Evolutionary conservation across 73 alveolate species (phyloP), one percentile per base, ranked within the genome.

Genomic region (Paramecium bursaria): DNA sequence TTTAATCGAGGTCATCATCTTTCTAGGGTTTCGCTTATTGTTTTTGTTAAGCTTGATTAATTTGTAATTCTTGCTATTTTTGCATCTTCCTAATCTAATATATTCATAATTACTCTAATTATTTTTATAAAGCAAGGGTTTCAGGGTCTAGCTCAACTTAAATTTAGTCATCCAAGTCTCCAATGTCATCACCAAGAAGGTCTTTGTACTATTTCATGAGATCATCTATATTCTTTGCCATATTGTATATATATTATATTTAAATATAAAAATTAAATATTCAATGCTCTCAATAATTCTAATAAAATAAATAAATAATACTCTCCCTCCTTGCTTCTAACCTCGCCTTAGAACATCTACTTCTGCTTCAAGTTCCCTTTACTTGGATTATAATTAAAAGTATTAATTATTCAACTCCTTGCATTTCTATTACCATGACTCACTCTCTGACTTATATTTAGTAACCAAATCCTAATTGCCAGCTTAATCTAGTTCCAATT

Each of bases 61-160:
- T n/a, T n/a, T n/a, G n/a, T n/a, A n/a, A n/a, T n/a, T n/a, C n/a
- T n/a, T n/a, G n/a, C n/a, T 14, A 6, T 15, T 17, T 67, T 57
- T 30, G 15, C 30, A 3, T 11, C 0, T 30, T 9, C 76, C 44
- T 30, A 30, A 57, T 57, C 33, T 57, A 48, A 27, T 23, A 23
- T 19, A 57, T 57, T 23, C 30, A 26, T 23, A 23, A 30, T 30
- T 0, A 57, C 11, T 57, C 15, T 57, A 67, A 67, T 35, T 67
- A 19, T 42, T 67, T 13, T 42, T 67, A 19, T 39, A 67, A 33
- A 39, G 27, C 44, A 21, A 14, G 33, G 60, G 44, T 14, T 39
- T 67, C 82, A n/a, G 82, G 82, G 50, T 67, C 82, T 25, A 25
- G 42, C 7, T 67, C 54, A 21, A 42, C 46, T 67, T 67, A 42